Conservation (phyloP, 2,329 filamentous ascomycete species). For the Aspergillus chevalieri region DNA sequence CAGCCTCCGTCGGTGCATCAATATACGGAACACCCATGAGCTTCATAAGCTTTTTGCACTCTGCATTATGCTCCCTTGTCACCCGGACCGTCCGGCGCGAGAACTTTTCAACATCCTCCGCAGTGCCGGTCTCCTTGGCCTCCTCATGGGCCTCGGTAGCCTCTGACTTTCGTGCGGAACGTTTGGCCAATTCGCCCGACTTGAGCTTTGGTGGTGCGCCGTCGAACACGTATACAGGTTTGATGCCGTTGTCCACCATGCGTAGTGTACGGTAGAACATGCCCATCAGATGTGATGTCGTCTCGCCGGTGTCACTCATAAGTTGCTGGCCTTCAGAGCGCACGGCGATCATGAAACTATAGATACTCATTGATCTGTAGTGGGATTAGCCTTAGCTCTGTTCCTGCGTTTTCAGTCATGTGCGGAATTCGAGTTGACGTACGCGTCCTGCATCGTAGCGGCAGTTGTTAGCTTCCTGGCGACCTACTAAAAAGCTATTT, state of each 20-base stretch:
- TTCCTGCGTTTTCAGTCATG: not conserved
- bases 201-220: constrained; percentile 96
- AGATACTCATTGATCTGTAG: constrained; percentile 88
- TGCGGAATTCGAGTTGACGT: constrained; percentile 16
- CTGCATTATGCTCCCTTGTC: constrained; percentile 92
- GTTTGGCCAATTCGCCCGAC: constrained; percentile 91
- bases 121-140: constrained; percentile 93
- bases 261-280: constrained; percentile 99
- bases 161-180: constrained; percentile 90
- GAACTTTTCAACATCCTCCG: constrained; percentile 97
- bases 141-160: constrained; percentile 86
- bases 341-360: constrained; percentile 96
- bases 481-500: not conserved
- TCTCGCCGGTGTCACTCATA: constrained; percentile 90
- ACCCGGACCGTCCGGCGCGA: constrained; percentile 86
- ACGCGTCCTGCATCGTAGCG: constrained; percentile 50
- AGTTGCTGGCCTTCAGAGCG: constrained; percentile 95
- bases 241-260: constrained; percentile 98
- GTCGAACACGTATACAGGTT: constrained; percentile 96
- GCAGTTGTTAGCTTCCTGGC: not conserved
- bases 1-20: constrained; percentile 90
- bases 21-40: constrained; percentile 96
- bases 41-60: constrained; percentile 84
- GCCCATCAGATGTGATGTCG: constrained; percentile 96
- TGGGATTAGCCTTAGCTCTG: not conserved